A percentile compares a stretch with the other conserved stretches of the same genome.
phyloP scores from a whole-genome alignment of 306 rosid species.

The Vigna unguiculata region DNA sequence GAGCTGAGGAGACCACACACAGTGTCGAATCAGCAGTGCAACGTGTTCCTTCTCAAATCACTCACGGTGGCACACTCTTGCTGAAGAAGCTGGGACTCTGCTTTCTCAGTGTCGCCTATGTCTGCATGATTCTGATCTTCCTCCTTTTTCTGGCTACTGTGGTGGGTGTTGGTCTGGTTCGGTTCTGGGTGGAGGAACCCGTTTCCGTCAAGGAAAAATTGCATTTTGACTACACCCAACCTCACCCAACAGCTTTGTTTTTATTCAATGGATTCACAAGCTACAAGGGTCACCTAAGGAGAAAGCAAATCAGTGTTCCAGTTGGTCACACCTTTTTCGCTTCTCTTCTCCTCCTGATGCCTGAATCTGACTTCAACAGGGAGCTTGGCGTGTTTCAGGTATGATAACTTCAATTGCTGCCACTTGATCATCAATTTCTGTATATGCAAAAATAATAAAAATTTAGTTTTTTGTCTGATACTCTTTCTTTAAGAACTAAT shows the following conservation, averaged over 20 bases:
- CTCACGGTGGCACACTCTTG: constrained; percentile 37
- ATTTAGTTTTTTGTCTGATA: too few relatives aligned
- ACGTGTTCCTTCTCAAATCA: constrained; percentile 47
- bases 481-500: background rate
- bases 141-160: constrained; percentile 55
- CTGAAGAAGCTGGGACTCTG: constrained; percentile 62
- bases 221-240: constrained; percentile 75
- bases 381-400: constrained; percentile 89
- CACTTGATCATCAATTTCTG: too few relatives aligned
- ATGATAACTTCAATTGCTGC: background rate
- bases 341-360: constrained; percentile 70
- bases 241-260: constrained; percentile 67
- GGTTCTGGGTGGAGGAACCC: constrained; percentile 76
- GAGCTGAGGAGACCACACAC: constrained; percentile 50
- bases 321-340: constrained; percentile 68
- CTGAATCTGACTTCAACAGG: constrained; percentile 82
- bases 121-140: constrained; percentile 57
- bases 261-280: constrained; percentile 36
- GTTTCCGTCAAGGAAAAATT: constrained; percentile 55
- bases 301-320: constrained; percentile 59
- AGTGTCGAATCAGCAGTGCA: constrained; percentile 53
- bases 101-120: constrained; percentile 60
- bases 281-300: constrained; percentile 33
- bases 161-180: constrained; percentile 63
- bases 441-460: too few relatives aligned